Base-by-base conservation (phyloP, 306 rosid species). In the Gynostemma pentaphyllum region DNA sequence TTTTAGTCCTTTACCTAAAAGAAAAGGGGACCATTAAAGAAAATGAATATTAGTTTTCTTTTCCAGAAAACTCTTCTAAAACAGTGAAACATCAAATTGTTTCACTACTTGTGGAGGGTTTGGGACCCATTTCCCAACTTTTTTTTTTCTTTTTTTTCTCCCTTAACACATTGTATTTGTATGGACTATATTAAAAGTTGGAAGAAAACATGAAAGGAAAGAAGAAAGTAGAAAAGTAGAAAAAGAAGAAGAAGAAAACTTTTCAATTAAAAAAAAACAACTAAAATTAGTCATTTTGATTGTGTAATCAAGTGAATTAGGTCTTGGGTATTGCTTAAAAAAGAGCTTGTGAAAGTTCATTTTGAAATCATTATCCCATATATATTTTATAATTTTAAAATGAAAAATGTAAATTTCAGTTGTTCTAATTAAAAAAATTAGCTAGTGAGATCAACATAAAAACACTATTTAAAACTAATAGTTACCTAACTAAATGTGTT, bases 201-300 rank as follows among this genome's bases (percentile, higher is more conserved):
- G 49, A 61, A 13, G 47, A 40, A 39, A 61, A 21, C 66, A 24
- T 23, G 50, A 15, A 61, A 19, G 24, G 7, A 26, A 40, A 16
- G 40, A 22, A n/a, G n/a, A n/a, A n/a, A n/a, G n/a, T n/a, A n/a
- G n/a, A 32, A 23, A 40, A 40, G 66, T 61, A 61, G 50, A 61
- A 14, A 32, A 21, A 8, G 66, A 60, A 13, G 46, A 42, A 7
- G 46, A 42, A 13, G 66, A 60, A 2, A 2, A 32, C 37, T 32
- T 32, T 7, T 7, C 37, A 32, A 32, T n/a, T n/a, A n/a, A n/a
- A n/a, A n/a, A n/a, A n/a, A n/a, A n/a, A n/a, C n/a, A n/a, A n/a
- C n/a, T n/a, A n/a, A n/a, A n/a, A n/a, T n/a, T n/a, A n/a, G n/a
- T n/a, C n/a, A n/a, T n/a, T n/a, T n/a, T n/a, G n/a, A n/a, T n/a